Evolutionary conservation across 2,329 filamentous ascomycete species (phyloP), one percentile per base, ranked within the genome.

Genomic region (Fusarium sp.): DNA sequence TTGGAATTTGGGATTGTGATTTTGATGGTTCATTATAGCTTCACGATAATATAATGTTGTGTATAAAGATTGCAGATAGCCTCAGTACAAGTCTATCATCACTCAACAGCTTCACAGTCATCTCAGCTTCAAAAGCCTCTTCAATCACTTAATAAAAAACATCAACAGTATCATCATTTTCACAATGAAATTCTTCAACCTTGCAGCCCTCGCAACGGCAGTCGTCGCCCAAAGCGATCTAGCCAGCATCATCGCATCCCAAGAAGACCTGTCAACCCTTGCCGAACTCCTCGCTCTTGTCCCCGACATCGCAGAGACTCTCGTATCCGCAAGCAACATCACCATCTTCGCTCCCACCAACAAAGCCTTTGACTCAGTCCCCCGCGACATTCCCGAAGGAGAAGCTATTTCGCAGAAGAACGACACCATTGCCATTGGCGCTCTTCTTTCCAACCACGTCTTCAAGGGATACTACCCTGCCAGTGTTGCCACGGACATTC

Each of bases 301-400:
- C 0, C 68, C 68, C 8, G 71, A 68, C 11, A 71, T 80, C 9
- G 75, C 78, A 7, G 75, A 79, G 22, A 76, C 70, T 16, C 76
- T 81, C 10, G 68, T 75, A 14, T 68, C 73, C 18, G 72, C 77
- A 3, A 75, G 69, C 34, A 80, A 81, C 64, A 77, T 79, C 51
- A 79, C 76, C 58, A 81, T 78, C 62, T 73, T 80, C 22, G 79
- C 80, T 1, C 79, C 79, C 6, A 79, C 77, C 16, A 80, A 81
- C 69, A 60, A 76, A 3, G 80, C 80, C 9, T 80, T 81, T 24
- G 75, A 59, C 12, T 71, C 70, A 2, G 76, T 81, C 9, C 78
- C 79, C 8, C 66, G 74, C 2, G 72, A 80, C 30, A 75, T 77
- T 18, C 77, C 78, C 0, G 78, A 79, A 46, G 77, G 78, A 10